Evolutionary conservation across 2,329 filamentous ascomycete species (phyloP), one percentile per base, ranked within the genome.

Genomic region (Neurospora sp.): DNA sequence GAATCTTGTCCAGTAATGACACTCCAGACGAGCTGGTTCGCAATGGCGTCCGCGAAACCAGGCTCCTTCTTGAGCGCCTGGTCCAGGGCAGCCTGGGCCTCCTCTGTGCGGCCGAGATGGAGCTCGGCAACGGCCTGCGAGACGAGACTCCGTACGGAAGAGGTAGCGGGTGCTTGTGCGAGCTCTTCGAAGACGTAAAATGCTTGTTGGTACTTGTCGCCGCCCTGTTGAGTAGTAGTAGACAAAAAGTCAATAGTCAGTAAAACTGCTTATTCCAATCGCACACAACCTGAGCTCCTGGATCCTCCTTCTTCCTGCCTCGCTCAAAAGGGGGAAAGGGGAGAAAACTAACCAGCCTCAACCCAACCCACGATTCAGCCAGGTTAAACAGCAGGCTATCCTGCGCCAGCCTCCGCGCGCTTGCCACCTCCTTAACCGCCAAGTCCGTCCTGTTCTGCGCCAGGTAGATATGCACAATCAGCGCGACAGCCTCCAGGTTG

Each of bases 111-210:
- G 67, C 93, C 94, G 37, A 98, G 88, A 78, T 98, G 96, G 68
- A 98, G 83, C 80, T 99, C 95, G 33, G 92, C 91, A 36, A 98
- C 89, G 36, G 94, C 95, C 82, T 98, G 96, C 23, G 92, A 90
- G 71, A 97, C 88, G 69, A 97, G 87, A 19, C 88, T 91, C 74
- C 89, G 85, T 68, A 90, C 85, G 17, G 92, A 92, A 67, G 92
- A 89, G 19, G 92, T 93, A 39, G 92, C 89, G 2, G 93, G 91
- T 37, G 92, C 90, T 78, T 97, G 92, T 4, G 96, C 95, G 67
- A 98, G 88, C 81, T 99, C 96, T 81, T 98, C 95, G 77, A 93
- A 98, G 72, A 98, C 95, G 84, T 99, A 98, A 82, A 97, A 98
- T 19, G 95, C 91, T 78, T 96, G 92, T 78, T 98, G 96, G 81